Conservation (phyloP, 495 filamentous ascomycete genomes). For the Aspergillus mulundensis region DNA sequence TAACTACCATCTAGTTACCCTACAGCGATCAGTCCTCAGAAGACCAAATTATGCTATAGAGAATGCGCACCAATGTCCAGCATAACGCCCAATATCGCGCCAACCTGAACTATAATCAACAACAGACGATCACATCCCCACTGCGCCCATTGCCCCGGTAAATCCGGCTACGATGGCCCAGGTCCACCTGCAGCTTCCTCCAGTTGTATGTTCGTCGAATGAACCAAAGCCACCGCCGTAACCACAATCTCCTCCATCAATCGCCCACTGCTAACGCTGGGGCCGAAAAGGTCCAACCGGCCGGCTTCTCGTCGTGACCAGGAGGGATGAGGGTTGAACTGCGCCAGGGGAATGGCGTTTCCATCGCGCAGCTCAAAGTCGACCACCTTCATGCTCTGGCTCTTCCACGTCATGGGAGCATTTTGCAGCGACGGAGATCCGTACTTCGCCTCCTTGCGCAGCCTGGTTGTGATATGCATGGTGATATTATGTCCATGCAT, state of each 20-base stretch:
- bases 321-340: constrained; percentile 6
- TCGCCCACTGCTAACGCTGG: neutral
- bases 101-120: too few species aligned
- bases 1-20: too few species aligned
- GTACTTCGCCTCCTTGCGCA: constrained; percentile 6
- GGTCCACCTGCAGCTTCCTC: neutral
- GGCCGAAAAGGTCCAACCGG: constrained; percentile 4
- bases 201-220: neutral
- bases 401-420: constrained; percentile 3
- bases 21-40: too few species aligned
- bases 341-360: constrained; percentile 3
- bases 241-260: constrained; percentile 13
- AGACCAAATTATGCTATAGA: too few species aligned
- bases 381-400: constrained; percentile 6
- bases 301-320: constrained; percentile 1
- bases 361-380: constrained; percentile 13
- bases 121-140: neutral
- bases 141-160: neutral
- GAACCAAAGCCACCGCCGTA: constrained; percentile 5
- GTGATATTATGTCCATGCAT: constrained; percentile 1
- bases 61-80: too few species aligned
- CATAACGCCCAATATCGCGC: too few species aligned
- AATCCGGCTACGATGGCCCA: neutral
- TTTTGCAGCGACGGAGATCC: constrained; percentile 4
- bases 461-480: neutral